These are phyloP conservation scores for Cadophora luteo-olivacea DNA, from an alignment of 2,329 filamentous ascomycete species.

Conservation along the genomic window DNA sequence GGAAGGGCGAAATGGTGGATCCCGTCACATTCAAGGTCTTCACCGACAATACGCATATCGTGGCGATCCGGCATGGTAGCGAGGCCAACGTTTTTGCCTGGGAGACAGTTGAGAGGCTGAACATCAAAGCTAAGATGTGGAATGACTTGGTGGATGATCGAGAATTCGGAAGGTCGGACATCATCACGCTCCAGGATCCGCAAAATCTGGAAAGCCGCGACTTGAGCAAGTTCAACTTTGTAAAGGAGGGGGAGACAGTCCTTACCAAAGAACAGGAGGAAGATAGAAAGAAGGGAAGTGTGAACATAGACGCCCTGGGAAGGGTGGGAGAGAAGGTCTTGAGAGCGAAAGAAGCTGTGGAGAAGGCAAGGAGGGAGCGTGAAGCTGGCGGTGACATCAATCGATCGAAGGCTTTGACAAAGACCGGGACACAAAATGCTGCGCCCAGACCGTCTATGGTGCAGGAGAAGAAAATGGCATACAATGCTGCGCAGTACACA, in stretches of 20 bases:
- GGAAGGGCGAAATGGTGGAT: conserved; percentile 83
- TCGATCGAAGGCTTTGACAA: conserved; percentile 50
- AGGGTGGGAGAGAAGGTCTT: conserved; percentile 82
- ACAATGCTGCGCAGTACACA: conserved; percentile 90
- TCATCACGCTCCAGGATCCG: conserved; percentile 95
- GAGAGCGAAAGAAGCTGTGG: conserved; percentile 92
- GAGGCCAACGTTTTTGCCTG: conserved; percentile 96
- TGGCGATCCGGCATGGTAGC: conserved; percentile 78
- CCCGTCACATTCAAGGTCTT: conserved; percentile 98
- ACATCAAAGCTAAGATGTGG: conserved; percentile 98
- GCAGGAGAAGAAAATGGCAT: conserved; percentile 66
- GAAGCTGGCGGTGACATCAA: conserved; percentile 65
- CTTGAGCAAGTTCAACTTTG: conserved; percentile 85
- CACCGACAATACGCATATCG: conserved; percentile 97
- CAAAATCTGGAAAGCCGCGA: conserved; percentile 86
- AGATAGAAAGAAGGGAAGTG: conserved; percentile 68
- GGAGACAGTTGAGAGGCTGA: conserved; percentile 94
- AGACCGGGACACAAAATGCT: conserved; percentile 45
- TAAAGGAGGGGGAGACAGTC: conserved; percentile 79
- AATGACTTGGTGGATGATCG: conserved; percentile 85
- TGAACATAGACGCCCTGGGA: conserved; percentile 83
- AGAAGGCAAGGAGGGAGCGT: conserved; percentile 81
- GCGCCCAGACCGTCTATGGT: conserved; percentile 52
- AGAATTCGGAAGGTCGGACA: conserved; percentile 87
- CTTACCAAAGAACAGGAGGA: conserved; percentile 74